These are phyloP conservation scores for Rhizopogon rudus DNA, from an alignment of 768 basidiomycete species.

Conservation along the genomic window DNA sequence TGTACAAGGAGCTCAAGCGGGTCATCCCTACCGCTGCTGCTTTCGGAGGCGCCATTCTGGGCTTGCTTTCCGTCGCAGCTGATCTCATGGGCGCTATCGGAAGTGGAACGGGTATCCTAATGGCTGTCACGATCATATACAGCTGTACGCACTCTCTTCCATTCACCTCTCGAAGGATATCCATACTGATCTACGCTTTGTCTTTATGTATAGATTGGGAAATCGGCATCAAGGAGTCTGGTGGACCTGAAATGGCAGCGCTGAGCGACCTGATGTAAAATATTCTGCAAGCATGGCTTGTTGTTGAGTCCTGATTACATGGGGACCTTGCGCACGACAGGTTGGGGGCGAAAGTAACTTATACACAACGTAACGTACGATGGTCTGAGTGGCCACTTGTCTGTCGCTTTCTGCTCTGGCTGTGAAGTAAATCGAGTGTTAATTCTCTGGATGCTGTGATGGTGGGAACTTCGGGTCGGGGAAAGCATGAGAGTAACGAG, in stretches of 20 bases:
- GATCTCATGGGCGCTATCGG: slow-evolving; percentile 96
- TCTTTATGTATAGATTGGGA: slow-evolving; percentile 68
- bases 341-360: neutral
- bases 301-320: neutral
- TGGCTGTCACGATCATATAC: slow-evolving; percentile 98
- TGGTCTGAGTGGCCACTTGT: neutral
- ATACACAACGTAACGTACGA: neutral
- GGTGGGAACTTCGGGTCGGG: too few relatives aligned
- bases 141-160: slow-evolving; percentile 37
- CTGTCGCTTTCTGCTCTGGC: neutral
- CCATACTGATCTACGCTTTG: neutral
- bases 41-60: slow-evolving; percentile 95
- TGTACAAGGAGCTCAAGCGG: slow-evolving; percentile 99
- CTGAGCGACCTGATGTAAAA: slow-evolving; percentile 71
- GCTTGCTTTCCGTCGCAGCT: slow-evolving; percentile 83
- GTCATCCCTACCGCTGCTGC: slow-evolving; percentile 98
- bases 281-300: neutral
- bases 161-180: neutral
- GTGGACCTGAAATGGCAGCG: slow-evolving; percentile 78
- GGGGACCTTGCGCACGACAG: too few relatives aligned
- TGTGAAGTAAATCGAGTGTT: neutral
- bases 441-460: neutral
- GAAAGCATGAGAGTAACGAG: too few relatives aligned
- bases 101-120: slow-evolving; percentile 92
- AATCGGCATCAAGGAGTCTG: slow-evolving; percentile 78